These are phyloP conservation scores for Panicum hallii DNA, from an alignment of 202 grass and related monocot species.

Conservation along the genomic window DNA sequence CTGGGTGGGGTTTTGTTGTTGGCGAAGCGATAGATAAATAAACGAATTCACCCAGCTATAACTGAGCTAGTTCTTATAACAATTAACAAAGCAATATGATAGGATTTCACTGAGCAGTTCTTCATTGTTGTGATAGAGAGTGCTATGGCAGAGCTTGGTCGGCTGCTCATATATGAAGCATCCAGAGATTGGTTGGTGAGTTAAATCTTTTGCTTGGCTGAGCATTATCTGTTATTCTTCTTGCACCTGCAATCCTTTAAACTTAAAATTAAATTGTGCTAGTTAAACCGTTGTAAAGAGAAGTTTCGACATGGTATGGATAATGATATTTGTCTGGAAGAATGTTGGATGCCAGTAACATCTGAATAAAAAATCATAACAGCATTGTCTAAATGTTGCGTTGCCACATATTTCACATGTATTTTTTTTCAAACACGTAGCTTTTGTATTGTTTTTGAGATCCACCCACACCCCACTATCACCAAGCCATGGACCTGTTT, in stretches of 20 bases:
- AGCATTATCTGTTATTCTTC: background rate
- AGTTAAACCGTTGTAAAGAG: background rate
- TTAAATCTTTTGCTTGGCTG: slow-evolving; percentile 36
- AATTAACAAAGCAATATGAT: background rate
- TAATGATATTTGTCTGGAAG: slow-evolving; percentile 7
- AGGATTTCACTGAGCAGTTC: background rate
- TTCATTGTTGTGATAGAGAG: slow-evolving; percentile 64
- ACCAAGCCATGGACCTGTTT: background rate
- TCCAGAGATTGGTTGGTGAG: slow-evolving; percentile 95
- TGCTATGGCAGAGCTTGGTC: slow-evolving; percentile 96
- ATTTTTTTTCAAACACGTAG: background rate
- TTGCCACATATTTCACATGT: background rate
- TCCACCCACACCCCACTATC: background rate
- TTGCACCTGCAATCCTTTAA: slow-evolving; percentile 7
- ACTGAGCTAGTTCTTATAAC: background rate
- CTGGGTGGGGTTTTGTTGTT: background rate
- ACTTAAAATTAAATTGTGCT: slow-evolving; percentile 9
- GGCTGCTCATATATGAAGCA: slow-evolving; percentile 93
- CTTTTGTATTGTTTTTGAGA: background rate
- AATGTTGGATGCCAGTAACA: background rate
- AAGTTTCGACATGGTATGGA: slow-evolving; percentile 23
- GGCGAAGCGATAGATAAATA: background rate
- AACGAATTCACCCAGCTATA: background rate
- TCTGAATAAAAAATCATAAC: background rate
- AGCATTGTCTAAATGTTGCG: background rate